These are phyloP conservation scores for Rhodotorula paludigena DNA, from an alignment of 768 basidiomycete genomes.

Conservation along the genomic window DNA sequence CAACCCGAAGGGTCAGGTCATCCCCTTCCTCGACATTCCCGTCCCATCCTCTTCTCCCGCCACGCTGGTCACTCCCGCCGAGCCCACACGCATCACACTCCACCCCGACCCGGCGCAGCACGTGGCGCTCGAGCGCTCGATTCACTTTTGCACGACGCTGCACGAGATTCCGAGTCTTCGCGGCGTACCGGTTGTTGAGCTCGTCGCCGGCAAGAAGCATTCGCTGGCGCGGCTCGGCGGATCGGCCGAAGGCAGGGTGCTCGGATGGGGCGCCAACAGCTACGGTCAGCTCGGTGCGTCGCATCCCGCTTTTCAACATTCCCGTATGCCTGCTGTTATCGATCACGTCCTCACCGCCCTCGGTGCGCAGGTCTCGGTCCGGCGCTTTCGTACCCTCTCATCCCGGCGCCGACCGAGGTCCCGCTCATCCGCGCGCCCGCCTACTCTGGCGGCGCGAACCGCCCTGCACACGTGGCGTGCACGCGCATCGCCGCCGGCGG, in stretches of 20 bases:
- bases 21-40: constrained; percentile 40
- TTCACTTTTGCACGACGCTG: constrained; percentile 64
- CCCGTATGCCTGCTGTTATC: not conserved
- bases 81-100: constrained; percentile 7
- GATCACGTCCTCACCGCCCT: not conserved
- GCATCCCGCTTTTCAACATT: not conserved
- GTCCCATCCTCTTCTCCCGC: constrained; percentile 7
- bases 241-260: constrained; percentile 59
- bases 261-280: constrained; percentile 87
- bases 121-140: constrained; percentile 44
- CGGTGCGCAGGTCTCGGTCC: constrained; percentile 22
- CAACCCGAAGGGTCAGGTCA: constrained; percentile 46
- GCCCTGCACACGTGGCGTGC: constrained; percentile 30
- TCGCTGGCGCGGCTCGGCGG: constrained; percentile 64
- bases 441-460: constrained; percentile 45
- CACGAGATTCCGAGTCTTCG: constrained; percentile 71
- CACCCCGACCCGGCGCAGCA: constrained; percentile 43
- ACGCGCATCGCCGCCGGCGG: constrained; percentile 27
- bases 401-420: constrained; percentile 47
- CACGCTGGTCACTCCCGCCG: not conserved
- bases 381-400: constrained; percentile 18
- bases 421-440: constrained; percentile 42
- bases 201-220: constrained; percentile 65
- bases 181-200: constrained; percentile 61
- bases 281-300: constrained; percentile 79